phyloP scores from a whole-genome alignment of 1,139 yeast genomes.

The Saccharomyces hybrid region DNA sequence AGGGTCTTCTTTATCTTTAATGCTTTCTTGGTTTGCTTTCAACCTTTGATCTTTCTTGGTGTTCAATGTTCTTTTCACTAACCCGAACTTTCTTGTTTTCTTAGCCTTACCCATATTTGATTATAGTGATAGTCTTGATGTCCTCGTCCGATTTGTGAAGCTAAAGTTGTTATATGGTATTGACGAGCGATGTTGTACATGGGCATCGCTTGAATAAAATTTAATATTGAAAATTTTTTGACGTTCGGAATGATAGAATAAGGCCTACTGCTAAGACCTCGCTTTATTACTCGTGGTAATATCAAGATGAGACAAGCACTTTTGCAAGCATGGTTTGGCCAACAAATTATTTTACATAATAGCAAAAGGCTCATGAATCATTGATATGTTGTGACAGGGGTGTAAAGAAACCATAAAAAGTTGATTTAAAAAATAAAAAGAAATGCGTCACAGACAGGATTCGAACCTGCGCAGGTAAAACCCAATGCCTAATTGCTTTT shows the following conservation, averaged over 20 bases:
- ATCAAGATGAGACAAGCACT: background rate
- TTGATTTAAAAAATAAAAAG: conserved; percentile 11
- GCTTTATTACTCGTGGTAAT: background rate
- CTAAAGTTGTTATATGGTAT: background rate
- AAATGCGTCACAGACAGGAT: conserved; percentile 52
- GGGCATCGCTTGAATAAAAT: background rate
- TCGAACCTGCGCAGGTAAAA: conserved; percentile 58
- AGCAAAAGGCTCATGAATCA: background rate
- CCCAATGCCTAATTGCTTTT: conserved; percentile 42
- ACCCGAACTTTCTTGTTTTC: conserved; percentile 94
- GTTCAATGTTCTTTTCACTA: conserved; percentile 71
- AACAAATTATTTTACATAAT: background rate
- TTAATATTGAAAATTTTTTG: background rate
- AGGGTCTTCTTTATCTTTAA: conserved; percentile 48
- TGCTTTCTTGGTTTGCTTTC: conserved; percentile 32
- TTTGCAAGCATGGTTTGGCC: background rate
- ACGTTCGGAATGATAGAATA: background rate
- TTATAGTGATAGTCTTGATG: background rate
- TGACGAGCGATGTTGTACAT: background rate
- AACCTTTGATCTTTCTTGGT: conserved; percentile 61
- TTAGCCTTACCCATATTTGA: conserved; percentile 83
- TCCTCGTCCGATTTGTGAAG: background rate
- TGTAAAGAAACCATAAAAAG: conserved; percentile 2
- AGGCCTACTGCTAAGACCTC: background rate
- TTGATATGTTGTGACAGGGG: background rate